These are phyloP conservation scores for Pontederia crassipes DNA, from an alignment of 176 grass and related monocot species.

Conservation along the genomic window DNA sequence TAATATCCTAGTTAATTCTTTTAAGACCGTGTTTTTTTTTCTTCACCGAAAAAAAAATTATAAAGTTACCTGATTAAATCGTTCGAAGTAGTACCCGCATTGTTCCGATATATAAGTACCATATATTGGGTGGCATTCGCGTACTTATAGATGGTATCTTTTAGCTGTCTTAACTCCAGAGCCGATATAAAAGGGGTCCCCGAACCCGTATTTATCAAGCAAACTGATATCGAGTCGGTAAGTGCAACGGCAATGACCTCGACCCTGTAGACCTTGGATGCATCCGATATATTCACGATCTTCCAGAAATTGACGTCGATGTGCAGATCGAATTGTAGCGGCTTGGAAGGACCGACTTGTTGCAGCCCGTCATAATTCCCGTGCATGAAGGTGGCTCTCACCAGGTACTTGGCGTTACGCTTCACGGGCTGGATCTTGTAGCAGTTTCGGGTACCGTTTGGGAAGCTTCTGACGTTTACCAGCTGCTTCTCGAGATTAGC, in stretches of 20 bases:
- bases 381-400: constrained; percentile 3
- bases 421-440: constrained; percentile 7
- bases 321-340: constrained; percentile 17
- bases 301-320: constrained; percentile 8
- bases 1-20: too few relatives aligned
- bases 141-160: not conserved
- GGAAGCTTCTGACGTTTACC: constrained; percentile 20
- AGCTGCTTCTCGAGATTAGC: not conserved
- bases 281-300: not conserved
- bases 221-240: constrained; percentile 4
- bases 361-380: constrained; percentile 19
- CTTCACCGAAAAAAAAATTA: too few relatives aligned
- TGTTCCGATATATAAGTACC: not conserved
- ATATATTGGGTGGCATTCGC: not conserved
- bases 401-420: constrained; percentile 3
- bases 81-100: not conserved
- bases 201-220: constrained; percentile 13
- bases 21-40: too few relatives aligned
- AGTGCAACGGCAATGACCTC: constrained; percentile 6
- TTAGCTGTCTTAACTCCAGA: constrained; percentile 1
- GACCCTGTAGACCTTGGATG: not conserved
- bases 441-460: constrained; percentile 14
- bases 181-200: constrained; percentile 22
- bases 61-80: not conserved
- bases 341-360: not conserved